Percentiles rank a stretch among this genome's conserved stretches.
Evolutionary conservation across 352 stramenopile genomes (phyloP).

Genomic region (Thalassiosira pacifica): DNA sequence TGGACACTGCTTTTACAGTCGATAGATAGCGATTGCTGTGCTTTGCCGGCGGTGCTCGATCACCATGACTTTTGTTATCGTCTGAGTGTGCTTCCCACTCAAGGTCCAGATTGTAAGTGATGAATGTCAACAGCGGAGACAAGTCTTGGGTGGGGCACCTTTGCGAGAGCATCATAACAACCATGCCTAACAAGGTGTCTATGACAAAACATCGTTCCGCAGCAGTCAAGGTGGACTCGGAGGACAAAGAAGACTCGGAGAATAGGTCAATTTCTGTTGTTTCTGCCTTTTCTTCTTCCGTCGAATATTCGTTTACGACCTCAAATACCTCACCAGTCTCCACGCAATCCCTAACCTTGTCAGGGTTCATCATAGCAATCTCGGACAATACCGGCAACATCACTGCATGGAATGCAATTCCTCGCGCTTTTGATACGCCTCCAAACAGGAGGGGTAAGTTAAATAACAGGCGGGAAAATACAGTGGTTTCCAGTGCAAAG

Average conservation of each 20-base stretch:
- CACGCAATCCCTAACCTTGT: conserved; percentile 82
- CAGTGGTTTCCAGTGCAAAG: conserved; percentile 76
- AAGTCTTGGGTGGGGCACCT: conserved; percentile 64
- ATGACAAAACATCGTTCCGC: conserved; percentile 69
- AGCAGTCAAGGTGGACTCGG: conserved; percentile 26
- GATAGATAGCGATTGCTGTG: conserved; percentile 33
- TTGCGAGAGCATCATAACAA: conserved; percentile 71
- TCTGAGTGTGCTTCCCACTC: conserved; percentile 63
- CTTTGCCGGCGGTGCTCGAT: conserved; percentile 4
- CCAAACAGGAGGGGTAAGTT: conserved; percentile 81
- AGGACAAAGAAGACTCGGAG: conserved; percentile 4
- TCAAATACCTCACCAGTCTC: conserved; percentile 71
- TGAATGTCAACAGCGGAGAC: conserved; percentile 72
- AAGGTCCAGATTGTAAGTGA: conserved; percentile 76
- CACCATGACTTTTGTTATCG: conserved; percentile 29
- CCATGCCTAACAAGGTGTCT: conserved; percentile 78
- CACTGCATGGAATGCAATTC: conserved; percentile 64
- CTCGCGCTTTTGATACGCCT: conserved; percentile 34
- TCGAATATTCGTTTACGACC: conserved; percentile 68
- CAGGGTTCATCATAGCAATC: conserved; percentile 73
- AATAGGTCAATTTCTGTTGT: conserved; percentile 15
- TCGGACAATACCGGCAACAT: conserved; percentile 77
- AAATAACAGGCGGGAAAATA: conserved; percentile 83
- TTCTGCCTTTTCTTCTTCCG: background rate
- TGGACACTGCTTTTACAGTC: conserved; percentile 63